Conservation (phyloP, 2,329 filamentous ascomycete species). For the Fusarium scirpi region DNA sequence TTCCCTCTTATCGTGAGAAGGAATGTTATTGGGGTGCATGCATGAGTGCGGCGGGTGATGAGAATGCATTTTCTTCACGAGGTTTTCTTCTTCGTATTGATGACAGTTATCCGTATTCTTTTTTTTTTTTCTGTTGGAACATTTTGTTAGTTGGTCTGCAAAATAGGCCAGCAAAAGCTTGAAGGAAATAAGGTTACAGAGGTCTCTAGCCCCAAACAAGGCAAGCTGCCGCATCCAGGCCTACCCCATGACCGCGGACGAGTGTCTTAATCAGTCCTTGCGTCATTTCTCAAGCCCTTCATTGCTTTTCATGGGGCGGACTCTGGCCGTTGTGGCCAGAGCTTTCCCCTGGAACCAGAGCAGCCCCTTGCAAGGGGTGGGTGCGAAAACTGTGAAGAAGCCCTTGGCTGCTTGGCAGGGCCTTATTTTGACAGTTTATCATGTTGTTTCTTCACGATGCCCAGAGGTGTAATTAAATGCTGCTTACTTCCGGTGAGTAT, state of each 20-base stretch:
- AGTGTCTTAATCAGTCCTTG: conserved; percentile 19
- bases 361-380: background rate
- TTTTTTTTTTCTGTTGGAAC: background rate
- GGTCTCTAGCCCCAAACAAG: conserved; percentile 31
- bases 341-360: background rate
- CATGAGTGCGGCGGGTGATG: background rate
- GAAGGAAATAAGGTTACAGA: conserved; percentile 33
- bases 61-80: background rate
- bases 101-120: background rate
- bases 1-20: background rate
- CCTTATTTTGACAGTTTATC: background rate
- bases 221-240: conserved; percentile 23
- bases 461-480: background rate
- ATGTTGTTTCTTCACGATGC: background rate
- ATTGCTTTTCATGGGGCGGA: conserved; percentile 5
- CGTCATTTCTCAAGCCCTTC: conserved; percentile 21
- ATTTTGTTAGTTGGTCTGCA: background rate
- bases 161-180: conserved; percentile 24
- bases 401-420: background rate
- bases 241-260: background rate
- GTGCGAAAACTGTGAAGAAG: background rate
- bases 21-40: background rate
- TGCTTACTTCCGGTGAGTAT: background rate
- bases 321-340: background rate
- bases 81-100: background rate